phyloP scores from a whole-genome alignment of 306 rosid genomes.

The barrel medic (Medicago truncatula) region MtrunA17r5.0-ANR NC_053046.1:21964001-21964500 shows the following conservation, averaged over 20 bases:
- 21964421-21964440: background rate
- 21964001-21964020: constrained; percentile 31
- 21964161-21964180: too few relatives aligned
- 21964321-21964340: constrained; percentile 71
- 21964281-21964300: constrained; percentile 67
- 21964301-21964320: constrained; percentile 75
- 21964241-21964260: constrained; percentile 35
- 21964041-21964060: constrained; percentile 50
- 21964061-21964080: constrained; percentile 53
- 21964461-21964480: background rate
- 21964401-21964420: too few relatives aligned
- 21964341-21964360: constrained; percentile 59
- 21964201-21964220: too few relatives aligned
- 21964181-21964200: too few relatives aligned
- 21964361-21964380: constrained; percentile 15
- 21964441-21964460: background rate
- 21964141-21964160: too few relatives aligned
- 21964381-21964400: background rate
- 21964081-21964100: constrained; percentile 55
- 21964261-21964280: constrained; percentile 56
- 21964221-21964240: background rate
- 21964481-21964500: constrained; percentile 73
- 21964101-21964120: background rate
- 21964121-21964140: too few relatives aligned
- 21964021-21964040: constrained; percentile 57